Base-by-base conservation (phyloP, 345 rosid species). In the Salix exigua region DNA sequence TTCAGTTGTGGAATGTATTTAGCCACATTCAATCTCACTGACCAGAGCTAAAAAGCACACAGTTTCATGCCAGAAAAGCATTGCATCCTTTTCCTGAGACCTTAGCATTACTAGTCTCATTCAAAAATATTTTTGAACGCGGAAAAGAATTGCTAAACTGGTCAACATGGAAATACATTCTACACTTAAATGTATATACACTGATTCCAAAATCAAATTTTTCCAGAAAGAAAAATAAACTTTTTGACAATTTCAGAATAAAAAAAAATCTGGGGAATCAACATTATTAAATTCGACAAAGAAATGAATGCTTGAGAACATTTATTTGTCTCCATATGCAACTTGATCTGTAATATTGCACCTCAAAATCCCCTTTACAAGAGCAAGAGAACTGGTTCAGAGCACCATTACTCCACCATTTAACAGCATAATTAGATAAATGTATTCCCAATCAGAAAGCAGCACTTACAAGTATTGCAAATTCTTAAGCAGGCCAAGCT, bases 401-500 rank as follows among this genome's bases (percentile, higher is more conserved):
- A n/a, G 55, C 37, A 75, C 38, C 35, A n/a, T 21, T 53, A 19
- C 12, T 25, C 31, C 4, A 9, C 25, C 61, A 70, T 21, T 66
- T 69, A 63, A 5, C 48, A 50, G 6, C 66, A 8, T 53, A 62
- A 21, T n/a, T 10, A n/a, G 35, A 73, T 8, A n/a, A 14, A 48
- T 42, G 6, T 76, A 44, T 53, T 58, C 65, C 31, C 30, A 65
- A 68, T 44, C 60, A 71, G 21, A 14, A 68, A 50, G 51, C 65
- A 75, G 30, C 6, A 83, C 97, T 82, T 87, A 95, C 99, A 95
- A 74, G 86, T 95, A 95, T 81, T 93, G 96, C 87, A 95, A 82
- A 85, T 93, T 95, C 89, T 93, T 95, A 68, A 95, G 97, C 82
- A 85, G 82, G 48, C 98, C 97, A 71, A 95, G 96, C 80, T 95